phyloP scores from a whole-genome alignment of 257 asterid species.

The Penstemon davidsonii region DNA sequence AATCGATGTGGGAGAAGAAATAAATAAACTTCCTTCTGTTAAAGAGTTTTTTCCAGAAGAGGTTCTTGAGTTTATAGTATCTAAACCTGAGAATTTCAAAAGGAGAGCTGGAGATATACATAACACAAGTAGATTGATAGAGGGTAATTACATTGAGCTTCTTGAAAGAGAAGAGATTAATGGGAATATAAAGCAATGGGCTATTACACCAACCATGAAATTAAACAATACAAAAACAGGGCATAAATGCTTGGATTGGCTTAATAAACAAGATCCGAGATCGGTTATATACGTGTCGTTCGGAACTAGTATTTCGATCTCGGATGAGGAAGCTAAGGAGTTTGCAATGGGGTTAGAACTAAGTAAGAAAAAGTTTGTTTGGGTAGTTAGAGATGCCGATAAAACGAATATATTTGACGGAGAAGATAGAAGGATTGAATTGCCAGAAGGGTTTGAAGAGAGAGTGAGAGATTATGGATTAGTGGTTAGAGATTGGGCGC shows the following conservation, averaged over 20 bases:
- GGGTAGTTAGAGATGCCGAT: constrained; percentile 28
- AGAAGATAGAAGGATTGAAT: constrained; percentile 27
- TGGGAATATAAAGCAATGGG: constrained; percentile 37
- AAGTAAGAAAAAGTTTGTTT: constrained; percentile 30
- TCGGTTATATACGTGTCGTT: constrained; percentile 42
- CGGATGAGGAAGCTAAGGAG: constrained; percentile 39
- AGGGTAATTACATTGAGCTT: constrained; percentile 38
- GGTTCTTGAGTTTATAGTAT: background rate
- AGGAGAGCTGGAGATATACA: constrained; percentile 36
- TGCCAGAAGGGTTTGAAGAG: constrained; percentile 40
- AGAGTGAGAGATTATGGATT: constrained; percentile 33
- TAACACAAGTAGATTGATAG: constrained; percentile 49
- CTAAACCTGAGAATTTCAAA: constrained; percentile 16
- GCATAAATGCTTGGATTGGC: constrained; percentile 34
- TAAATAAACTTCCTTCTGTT: constrained; percentile 26
- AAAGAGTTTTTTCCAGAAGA: constrained; percentile 18
- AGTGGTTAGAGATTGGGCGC: constrained; percentile 51
- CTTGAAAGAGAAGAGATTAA: constrained; percentile 22
- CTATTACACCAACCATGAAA: constrained; percentile 41
- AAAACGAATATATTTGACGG: constrained; percentile 20
- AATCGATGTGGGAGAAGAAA: constrained; percentile 21
- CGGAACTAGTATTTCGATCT: constrained; percentile 38
- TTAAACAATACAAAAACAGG: background rate
- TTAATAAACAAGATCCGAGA: constrained; percentile 23
- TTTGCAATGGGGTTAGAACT: constrained; percentile 41